phyloP scores from a whole-genome alignment of 2,329 filamentous ascomycete genomes.

The Raffaelea albimanens region DNA sequence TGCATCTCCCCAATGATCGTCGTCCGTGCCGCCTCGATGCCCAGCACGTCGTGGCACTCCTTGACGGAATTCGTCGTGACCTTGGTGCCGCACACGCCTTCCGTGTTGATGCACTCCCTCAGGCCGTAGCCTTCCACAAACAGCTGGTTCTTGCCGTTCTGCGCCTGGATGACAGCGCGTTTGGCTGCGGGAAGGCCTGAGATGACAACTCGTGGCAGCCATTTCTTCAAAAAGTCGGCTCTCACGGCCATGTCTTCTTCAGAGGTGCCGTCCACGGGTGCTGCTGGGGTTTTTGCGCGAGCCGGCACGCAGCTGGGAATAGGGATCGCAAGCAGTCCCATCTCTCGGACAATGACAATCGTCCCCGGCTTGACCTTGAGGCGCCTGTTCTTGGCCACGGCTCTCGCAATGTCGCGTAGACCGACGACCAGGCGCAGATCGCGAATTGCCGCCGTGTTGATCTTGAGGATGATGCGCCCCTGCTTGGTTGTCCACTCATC shows the following conservation, averaged over 20 bases:
- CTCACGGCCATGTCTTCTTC: conserved; percentile 59
- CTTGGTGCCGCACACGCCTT: conserved; percentile 72
- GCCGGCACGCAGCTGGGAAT: no score
- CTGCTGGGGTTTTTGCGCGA: conserved; percentile 27
- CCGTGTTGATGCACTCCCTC: conserved; percentile 81
- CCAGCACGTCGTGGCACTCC: conserved; percentile 78
- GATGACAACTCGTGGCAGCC: conserved; percentile 71
- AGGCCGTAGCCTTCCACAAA: conserved; percentile 94
- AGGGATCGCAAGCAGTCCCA: conserved; percentile 28
- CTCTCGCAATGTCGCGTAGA: conserved; percentile 60
- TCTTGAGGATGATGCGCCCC: conserved; percentile 68
- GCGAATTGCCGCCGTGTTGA: conserved; percentile 70
- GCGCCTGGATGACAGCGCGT: conserved; percentile 81
- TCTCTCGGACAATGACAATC: conserved; percentile 20
- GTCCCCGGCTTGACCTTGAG: conserved; percentile 36
- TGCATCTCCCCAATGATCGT: conserved; percentile 87
- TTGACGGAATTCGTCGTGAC: conserved; percentile 80
- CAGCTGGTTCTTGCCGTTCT: conserved; percentile 58
- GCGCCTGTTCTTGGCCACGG: conserved; percentile 44
- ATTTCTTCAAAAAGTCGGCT: conserved; percentile 75
- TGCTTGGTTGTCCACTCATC: conserved; percentile 73
- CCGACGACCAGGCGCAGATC: conserved; percentile 75
- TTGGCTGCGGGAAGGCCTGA: conserved; percentile 80
- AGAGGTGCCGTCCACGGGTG: conserved; percentile 30
- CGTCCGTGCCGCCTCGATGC: conserved; percentile 84